Conservation (phyloP, 2,329 filamentous ascomycete species). For the Chrysosphaeria jannelii region DNA sequence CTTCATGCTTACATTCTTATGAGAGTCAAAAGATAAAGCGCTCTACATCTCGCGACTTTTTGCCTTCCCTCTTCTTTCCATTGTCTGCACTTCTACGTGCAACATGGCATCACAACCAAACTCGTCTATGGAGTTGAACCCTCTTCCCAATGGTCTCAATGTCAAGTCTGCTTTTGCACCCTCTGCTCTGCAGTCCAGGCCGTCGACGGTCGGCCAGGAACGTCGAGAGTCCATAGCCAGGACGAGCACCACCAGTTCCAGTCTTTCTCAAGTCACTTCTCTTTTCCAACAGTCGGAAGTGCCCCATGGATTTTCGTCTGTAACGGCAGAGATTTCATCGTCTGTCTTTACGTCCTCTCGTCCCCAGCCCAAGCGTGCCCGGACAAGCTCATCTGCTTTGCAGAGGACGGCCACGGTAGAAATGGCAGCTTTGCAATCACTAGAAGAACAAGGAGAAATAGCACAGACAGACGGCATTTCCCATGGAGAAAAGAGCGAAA, state of each 20-base stretch:
- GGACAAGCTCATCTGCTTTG: slow-evolving; percentile 1
- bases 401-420: slow-evolving; percentile 1
- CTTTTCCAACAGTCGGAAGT: slow-evolving; percentile 15
- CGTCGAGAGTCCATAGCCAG: slow-evolving; percentile 4
- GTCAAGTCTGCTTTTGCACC: too few species aligned
- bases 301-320: slow-evolving; percentile 17
- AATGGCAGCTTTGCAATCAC: not conserved
- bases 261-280: slow-evolving; percentile 4
- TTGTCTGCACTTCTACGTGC: too few species aligned
- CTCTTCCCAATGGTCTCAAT: too few species aligned
- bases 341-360: slow-evolving; percentile 7
- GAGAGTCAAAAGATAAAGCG: too few species aligned
- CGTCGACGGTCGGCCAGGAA: slow-evolving; percentile 2
- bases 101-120: too few species aligned
- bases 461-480: too few species aligned
- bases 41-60: too few species aligned
- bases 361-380: slow-evolving; percentile 2
- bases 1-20: too few species aligned
- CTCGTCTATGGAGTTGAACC: too few species aligned
- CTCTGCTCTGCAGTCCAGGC: not conserved
- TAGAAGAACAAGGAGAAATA: too few species aligned
- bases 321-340: slow-evolving; percentile 15
- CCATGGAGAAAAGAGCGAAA: too few species aligned
- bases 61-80: too few species aligned
- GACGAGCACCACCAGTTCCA: slow-evolving; percentile 2